Conservation (phyloP, 306 rosid genomes). For the Cicer bijugum region DNA sequence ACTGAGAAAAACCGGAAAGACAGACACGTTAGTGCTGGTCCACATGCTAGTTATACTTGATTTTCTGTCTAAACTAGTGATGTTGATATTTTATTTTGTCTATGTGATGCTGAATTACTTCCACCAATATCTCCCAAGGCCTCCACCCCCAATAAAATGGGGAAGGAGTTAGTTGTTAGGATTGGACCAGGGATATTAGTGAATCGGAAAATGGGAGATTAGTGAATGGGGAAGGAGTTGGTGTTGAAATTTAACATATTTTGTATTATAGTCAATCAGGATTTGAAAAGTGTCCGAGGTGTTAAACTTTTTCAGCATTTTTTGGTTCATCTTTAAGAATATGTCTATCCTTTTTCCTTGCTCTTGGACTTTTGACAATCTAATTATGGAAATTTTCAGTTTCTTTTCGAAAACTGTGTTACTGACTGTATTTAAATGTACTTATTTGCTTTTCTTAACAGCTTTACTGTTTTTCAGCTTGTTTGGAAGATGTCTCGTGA, state of each 20-base stretch:
- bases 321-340: conserved; percentile 6
- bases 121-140: background rate
- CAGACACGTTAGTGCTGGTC: no score
- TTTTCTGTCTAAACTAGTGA: conserved; percentile 27
- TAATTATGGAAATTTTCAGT: background rate
- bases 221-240: background rate
- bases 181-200: conserved; percentile 1
- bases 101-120: conserved; percentile 18
- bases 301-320: conserved; percentile 6
- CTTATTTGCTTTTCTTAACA: background rate
- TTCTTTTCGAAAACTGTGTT: background rate
- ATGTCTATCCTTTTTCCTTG: conserved; percentile 10
- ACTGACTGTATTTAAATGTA: background rate
- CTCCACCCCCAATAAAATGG: background rate
- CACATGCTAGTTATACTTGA: background rate
- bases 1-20: no score
- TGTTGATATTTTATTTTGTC: conserved; percentile 24
- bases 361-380: conserved; percentile 17
- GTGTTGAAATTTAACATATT: conserved; percentile 7
- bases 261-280: background rate
- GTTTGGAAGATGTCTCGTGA: conserved; percentile 5
- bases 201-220: background rate
- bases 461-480: conserved; percentile 14
- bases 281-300: conserved; percentile 9
- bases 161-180: conserved; percentile 6